A percentile compares a stretch with the other conserved stretches of the same genome.
These are phyloP conservation scores for Aurifilum marmelostoma DNA, from an alignment of 2,329 filamentous ascomycete species.

Conservation along the genomic window DNA sequence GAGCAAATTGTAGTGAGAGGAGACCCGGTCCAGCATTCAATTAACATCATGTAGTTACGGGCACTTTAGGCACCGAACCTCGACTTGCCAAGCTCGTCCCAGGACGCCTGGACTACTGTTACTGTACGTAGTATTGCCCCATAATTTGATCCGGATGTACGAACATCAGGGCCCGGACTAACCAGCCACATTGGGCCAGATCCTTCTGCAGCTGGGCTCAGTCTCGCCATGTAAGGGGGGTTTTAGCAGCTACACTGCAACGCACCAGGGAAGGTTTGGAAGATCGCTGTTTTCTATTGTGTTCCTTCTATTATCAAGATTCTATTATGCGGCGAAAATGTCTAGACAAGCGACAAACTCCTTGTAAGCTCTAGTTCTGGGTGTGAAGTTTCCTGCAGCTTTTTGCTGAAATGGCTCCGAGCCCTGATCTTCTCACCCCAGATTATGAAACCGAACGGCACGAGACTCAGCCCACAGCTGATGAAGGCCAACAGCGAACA, in stretches of 20 bases:
- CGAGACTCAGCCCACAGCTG: slow-evolving; percentile 48
- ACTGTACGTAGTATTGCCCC: no score
- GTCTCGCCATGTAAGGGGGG: background rate
- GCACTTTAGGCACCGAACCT: no score
- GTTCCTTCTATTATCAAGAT: background rate
- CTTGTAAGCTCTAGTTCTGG: slow-evolving; percentile 35
- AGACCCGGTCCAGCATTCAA: no score
- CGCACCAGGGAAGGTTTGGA: background rate
- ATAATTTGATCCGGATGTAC: no score
- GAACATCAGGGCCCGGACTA: background rate
- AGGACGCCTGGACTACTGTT: no score
- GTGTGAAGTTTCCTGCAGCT: slow-evolving; percentile 39
- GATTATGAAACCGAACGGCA: slow-evolving; percentile 55
- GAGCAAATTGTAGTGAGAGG: no score
- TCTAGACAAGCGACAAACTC: slow-evolving; percentile 32
- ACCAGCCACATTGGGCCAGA: background rate
- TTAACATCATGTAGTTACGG: no score
- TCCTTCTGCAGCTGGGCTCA: background rate
- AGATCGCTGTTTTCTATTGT: background rate
- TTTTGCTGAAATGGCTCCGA: slow-evolving; percentile 52
- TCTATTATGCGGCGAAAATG: background rate
- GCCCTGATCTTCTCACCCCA: slow-evolving; percentile 48
- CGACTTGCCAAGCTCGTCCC: no score
- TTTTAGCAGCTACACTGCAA: background rate
- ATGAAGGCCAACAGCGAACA: slow-evolving; percentile 54